Conservation (phyloP, 2,329 filamentous ascomycete species). For the Decorospora gaudefroyi region DNA sequence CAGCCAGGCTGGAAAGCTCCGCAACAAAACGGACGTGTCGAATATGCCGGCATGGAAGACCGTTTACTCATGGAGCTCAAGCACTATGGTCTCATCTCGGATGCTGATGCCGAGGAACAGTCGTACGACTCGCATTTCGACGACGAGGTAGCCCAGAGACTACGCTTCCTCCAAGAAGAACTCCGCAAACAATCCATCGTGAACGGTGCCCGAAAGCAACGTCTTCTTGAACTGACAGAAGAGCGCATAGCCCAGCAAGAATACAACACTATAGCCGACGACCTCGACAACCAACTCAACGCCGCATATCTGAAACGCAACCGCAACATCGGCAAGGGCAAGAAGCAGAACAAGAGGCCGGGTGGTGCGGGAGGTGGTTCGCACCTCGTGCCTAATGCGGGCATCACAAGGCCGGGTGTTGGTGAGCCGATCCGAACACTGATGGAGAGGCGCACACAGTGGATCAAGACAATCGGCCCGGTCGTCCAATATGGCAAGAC, state of each 20-base stretch:
- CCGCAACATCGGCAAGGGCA: constrained; percentile 89
- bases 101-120: constrained; percentile 66
- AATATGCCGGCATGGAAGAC: constrained; percentile 86
- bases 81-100: constrained; percentile 85
- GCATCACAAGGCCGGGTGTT: constrained; percentile 61
- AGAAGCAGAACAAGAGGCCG: constrained; percentile 78
- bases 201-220: constrained; percentile 88
- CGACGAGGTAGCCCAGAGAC: constrained; percentile 87
- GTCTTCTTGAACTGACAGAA: constrained; percentile 82
- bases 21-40: constrained; percentile 69
- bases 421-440: constrained; percentile 88
- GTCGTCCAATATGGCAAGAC: constrained; percentile 86
- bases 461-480: constrained; percentile 87
- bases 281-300: constrained; percentile 93
- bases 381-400: constrained; percentile 54
- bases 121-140: constrained; percentile 91
- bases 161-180: constrained; percentile 81
- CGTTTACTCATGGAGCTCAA: constrained; percentile 88
- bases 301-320: constrained; percentile 95
- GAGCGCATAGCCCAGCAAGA: constrained; percentile 96
- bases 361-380: constrained; percentile 75
- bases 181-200: constrained; percentile 81
- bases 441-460: constrained; percentile 87
- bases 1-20: constrained; percentile 79
- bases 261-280: constrained; percentile 94